These are phyloP conservation scores for Aquilaria sinensis DNA, from an alignment of 345 rosid genomes.

Conservation along the genomic window DNA sequence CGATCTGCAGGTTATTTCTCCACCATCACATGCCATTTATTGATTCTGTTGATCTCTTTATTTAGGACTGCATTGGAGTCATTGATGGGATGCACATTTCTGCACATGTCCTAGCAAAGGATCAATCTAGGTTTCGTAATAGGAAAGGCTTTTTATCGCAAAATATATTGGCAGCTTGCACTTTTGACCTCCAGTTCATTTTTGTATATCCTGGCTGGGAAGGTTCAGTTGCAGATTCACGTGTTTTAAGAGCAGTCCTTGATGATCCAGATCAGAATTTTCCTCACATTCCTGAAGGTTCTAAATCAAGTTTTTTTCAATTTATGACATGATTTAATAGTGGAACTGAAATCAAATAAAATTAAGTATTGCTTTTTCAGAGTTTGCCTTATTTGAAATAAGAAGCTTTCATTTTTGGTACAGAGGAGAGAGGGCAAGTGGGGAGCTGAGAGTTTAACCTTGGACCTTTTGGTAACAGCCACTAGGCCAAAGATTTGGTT, in stretches of 20 bases:
- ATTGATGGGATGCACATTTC: conserved; percentile 69
- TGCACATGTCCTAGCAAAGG: conserved; percentile 73
- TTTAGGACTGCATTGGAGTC: conserved; percentile 77
- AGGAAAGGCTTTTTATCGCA: conserved; percentile 59
- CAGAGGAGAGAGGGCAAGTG: too few relatives aligned
- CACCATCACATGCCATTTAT: neutral
- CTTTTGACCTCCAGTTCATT: conserved; percentile 66
- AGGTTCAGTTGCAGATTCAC: conserved; percentile 71
- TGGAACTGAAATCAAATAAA: too few relatives aligned
- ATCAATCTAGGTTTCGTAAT: conserved; percentile 67
- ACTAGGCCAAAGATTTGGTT: too few relatives aligned
- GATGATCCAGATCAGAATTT: conserved; percentile 80
- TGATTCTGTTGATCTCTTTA: conserved; percentile 12
- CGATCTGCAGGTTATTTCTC: neutral
- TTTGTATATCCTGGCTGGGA: conserved; percentile 84
- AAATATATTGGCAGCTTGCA: conserved; percentile 78
- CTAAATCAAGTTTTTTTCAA: conserved; percentile 16
- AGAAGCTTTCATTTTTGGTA: too few relatives aligned
- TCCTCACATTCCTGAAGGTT: conserved; percentile 68
- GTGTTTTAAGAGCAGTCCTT: conserved; percentile 66
- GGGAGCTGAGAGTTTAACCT: too few relatives aligned
- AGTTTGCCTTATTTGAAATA: too few relatives aligned
- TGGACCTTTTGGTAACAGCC: too few relatives aligned
- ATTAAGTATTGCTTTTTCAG: too few relatives aligned
- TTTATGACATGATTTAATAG: too few relatives aligned